These are phyloP conservation scores for Rubia balearica DNA, from an alignment of 305 asterid species.

Conservation along the genomic window DNA sequence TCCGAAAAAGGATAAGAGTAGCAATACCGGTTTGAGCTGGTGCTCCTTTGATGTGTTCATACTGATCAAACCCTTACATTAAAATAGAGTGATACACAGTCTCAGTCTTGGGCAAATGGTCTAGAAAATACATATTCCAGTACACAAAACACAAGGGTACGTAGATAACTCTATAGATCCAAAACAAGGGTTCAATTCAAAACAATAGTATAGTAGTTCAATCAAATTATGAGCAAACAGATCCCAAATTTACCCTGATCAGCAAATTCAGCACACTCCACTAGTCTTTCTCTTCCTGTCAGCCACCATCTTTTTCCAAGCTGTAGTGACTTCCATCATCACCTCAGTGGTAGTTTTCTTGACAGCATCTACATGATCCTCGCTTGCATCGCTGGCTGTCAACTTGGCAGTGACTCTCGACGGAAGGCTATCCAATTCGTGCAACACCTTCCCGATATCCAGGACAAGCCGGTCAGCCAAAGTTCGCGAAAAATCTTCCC, in stretches of 20 bases:
- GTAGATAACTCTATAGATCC: too few relatives aligned
- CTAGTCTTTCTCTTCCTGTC: slow-evolving; percentile 9
- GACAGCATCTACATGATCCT: neutral
- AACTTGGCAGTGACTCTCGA: slow-evolving; percentile 1
- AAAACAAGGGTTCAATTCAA: too few relatives aligned
- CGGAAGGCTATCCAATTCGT: slow-evolving; percentile 24
- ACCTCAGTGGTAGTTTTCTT: slow-evolving; percentile 16
- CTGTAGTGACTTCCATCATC: slow-evolving; percentile 10
- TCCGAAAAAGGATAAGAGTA: too few relatives aligned
- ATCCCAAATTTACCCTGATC: neutral
- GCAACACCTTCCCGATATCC: slow-evolving; percentile 23
- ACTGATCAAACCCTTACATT: too few relatives aligned
- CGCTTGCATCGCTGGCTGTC: neutral
- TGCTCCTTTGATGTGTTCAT: too few relatives aligned
- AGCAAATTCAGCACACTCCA: neutral
- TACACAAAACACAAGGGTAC: too few relatives aligned
- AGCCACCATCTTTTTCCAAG: slow-evolving; percentile 18
- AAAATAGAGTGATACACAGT: too few relatives aligned
- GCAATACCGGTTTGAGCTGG: too few relatives aligned
- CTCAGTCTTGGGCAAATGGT: too few relatives aligned
- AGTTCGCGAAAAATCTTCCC: slow-evolving; percentile 9
- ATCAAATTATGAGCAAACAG: too few relatives aligned
- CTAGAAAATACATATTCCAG: too few relatives aligned
- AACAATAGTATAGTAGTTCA: too few relatives aligned
- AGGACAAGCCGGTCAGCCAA: slow-evolving; percentile 27